Base-by-base conservation (phyloP, 2,329 filamentous ascomycete species). In the Lojkania enalia region DNA sequence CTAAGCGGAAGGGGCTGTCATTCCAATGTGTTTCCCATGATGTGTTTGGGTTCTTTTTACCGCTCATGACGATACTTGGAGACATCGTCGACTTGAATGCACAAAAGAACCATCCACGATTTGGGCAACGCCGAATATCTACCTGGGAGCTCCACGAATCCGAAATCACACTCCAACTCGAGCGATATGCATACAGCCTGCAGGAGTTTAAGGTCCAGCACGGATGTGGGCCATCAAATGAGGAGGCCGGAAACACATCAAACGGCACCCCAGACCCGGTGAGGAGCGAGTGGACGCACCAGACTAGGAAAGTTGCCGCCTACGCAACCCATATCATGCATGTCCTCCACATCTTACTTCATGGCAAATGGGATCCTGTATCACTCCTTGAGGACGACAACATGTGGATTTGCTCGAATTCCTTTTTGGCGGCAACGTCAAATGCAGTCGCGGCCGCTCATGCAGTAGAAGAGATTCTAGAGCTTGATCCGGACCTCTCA, bases 321-420 rank as follows among this genome's bases (percentile, higher is more conserved):
- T 96, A 96, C 64, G 88, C 88, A 38, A 95, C 88, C 1, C 90
- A 96, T 57, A 88, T 96, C 32, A 94, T 96, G 88, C 89, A 96
- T 63, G 91, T 95, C 9, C 75, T 96, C 29, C 90, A 96, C 67
- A 94, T 96, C 33, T 78, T 96, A 3, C 78, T 96, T 15, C 85
- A 90, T 16, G 90, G 89, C 3, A 95, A 95, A 71, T 96, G 91
- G 91, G 91, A 96, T 65, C 91, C 91, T 0, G 90, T 96, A 58
- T 88, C 87, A 42, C 79, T 96, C 12, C 79, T 96, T 2, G 90
- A 96, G 61, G 90, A 96, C 69, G 88, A 92, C 60, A 90, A 96
- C 64, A 79, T 94, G 38, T 96, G 91, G 90, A 95, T 95, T 52
- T 94, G 88, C 30, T 91, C 89, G 0, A 85, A 89, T 53, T 87